These are phyloP conservation scores for Brettanomyces naardenensis DNA, from an alignment of 805 yeast genomes.

Conservation along the genomic window DNA sequence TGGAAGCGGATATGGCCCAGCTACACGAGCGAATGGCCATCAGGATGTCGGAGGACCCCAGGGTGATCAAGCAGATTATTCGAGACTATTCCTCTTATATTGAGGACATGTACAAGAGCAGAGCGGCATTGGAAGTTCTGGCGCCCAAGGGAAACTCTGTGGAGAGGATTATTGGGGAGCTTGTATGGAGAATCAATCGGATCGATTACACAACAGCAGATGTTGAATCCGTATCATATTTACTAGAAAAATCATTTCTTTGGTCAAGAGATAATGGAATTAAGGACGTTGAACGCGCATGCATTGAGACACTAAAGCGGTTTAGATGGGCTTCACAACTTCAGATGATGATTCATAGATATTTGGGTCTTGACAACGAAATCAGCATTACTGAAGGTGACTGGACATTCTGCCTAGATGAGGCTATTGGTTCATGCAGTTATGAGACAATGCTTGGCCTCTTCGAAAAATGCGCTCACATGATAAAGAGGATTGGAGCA, in stretches of 20 bases:
- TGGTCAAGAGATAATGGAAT: too few species aligned
- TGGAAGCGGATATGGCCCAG: neutral
- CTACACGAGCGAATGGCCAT: neutral
- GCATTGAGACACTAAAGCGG: neutral
- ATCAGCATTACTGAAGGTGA: neutral
- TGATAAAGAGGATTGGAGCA: neutral
- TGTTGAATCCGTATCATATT: too few species aligned
- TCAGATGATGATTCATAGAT: neutral
- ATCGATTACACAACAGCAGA: too few species aligned
- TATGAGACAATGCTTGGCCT: neutral
- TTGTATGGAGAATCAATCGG: neutral
- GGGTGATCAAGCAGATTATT: neutral
- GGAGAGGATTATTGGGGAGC: neutral
- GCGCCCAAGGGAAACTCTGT: neutral
- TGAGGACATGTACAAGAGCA: neutral
- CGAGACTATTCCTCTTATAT: neutral
- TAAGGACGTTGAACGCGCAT: neutral
- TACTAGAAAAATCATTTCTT: too few species aligned
- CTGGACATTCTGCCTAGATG: neutral
- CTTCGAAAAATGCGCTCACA: neutral
- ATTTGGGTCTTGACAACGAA: neutral
- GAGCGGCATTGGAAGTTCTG: neutral
- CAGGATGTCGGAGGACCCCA: neutral
- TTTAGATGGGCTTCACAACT: neutral
- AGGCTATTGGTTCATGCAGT: neutral